Percentiles rank a stretch among this genome's conserved stretches.
Conservation (phyloP, 176 grass and related monocot genomes). For the Avena eriantha region DNA sequence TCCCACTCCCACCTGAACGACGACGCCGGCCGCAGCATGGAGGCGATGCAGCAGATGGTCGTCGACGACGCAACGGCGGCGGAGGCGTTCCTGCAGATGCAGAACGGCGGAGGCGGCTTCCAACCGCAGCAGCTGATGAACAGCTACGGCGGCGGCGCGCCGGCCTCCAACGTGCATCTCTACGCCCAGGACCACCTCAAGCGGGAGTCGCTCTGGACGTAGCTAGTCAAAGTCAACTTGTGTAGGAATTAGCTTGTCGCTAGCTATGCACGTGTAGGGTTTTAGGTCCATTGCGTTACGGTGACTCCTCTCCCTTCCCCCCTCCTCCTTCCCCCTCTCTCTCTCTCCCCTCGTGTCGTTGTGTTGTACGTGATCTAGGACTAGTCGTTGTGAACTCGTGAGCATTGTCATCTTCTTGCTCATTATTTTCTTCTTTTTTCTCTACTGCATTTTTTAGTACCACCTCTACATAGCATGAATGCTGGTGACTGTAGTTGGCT, state of each 20-base stretch:
- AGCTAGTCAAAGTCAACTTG: constrained; percentile 44
- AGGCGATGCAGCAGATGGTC: background rate
- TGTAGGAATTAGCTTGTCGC: constrained; percentile 23
- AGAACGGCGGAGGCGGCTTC: constrained; percentile 46
- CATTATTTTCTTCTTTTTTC: background rate
- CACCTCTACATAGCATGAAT: background rate
- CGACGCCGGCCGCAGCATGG: background rate
- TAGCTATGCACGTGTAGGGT: constrained; percentile 29
- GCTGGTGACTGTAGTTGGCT: background rate
- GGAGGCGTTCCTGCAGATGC: constrained; percentile 56
- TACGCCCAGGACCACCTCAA: constrained; percentile 69
- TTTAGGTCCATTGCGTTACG: constrained; percentile 22
- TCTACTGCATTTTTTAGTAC: background rate
- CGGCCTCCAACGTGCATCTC: constrained; percentile 43
- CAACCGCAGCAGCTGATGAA: constrained; percentile 49
- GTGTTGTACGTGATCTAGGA: constrained; percentile 15
- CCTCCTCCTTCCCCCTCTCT: no score
- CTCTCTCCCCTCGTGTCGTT: background rate
- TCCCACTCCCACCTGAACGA: background rate
- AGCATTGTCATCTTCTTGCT: constrained; percentile 1
- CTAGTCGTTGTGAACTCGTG: background rate
- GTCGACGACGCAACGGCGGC: constrained; percentile 45
- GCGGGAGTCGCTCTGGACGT: constrained; percentile 85
- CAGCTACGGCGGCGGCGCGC: constrained; percentile 51
- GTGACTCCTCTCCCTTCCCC: background rate